Evolutionary conservation across 73 alveolate genomes (phyloP).

Genomic region (Effrenium voratum): DNA sequence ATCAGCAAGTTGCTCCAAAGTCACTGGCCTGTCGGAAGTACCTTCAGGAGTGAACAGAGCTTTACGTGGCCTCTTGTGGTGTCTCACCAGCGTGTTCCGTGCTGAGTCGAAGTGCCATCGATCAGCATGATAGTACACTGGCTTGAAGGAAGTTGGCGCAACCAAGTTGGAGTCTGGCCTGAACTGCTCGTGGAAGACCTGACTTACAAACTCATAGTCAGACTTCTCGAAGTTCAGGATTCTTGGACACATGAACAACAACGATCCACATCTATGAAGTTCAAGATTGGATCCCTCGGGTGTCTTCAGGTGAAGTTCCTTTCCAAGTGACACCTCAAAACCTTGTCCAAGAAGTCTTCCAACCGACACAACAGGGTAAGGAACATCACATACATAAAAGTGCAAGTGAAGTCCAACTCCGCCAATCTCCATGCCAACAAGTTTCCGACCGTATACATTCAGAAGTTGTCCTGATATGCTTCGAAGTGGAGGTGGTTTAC

Average conservation of each 20-base stretch:
- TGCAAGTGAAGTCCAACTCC: no score
- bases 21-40: background rate
- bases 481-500: conserved; percentile 18
- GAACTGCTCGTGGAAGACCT: background rate
- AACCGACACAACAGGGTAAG: background rate
- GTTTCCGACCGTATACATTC: background rate
- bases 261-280: background rate
- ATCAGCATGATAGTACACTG: background rate
- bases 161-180: background rate
- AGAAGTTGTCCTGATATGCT: conserved; percentile 32
- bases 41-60: background rate
- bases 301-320: no score
- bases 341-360: conserved; percentile 32
- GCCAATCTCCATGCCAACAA: no score
- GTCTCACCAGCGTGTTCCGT: background rate
- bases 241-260: background rate
- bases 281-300: no score
- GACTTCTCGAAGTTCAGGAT: no score
- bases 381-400: conserved; percentile 13
- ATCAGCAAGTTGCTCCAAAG: background rate
- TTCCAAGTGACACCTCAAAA: no score
- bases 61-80: background rate
- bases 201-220: background rate
- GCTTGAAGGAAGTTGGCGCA: conserved; percentile 34
- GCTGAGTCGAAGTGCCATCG: conserved; percentile 1